Percentiles rank a stretch among this genome's conserved stretches.
phyloP scores from a whole-genome alignment of 805 yeast species.

The Torulaspora quercuum region DNA sequence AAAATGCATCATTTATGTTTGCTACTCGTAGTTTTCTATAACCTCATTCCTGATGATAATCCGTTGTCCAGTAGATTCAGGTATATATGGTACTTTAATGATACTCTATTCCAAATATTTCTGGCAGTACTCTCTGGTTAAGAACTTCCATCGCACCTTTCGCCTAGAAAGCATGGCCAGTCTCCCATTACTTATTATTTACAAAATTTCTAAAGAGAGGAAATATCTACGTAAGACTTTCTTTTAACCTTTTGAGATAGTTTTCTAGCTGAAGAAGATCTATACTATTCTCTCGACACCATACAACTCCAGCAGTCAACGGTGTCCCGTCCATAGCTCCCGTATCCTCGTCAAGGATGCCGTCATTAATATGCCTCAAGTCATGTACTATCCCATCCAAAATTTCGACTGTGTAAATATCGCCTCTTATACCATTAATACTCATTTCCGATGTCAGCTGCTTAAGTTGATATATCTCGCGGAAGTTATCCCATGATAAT shows the following conservation, averaged over 20 bases:
- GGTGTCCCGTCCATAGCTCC: slow-evolving; percentile 5
- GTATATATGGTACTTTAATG: no score
- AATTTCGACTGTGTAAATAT: slow-evolving; percentile 29
- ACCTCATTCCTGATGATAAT: no score
- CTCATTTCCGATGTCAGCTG: slow-evolving; percentile 31
- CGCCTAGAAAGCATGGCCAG: background rate
- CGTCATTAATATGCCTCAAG: slow-evolving; percentile 26
- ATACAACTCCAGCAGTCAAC: slow-evolving; percentile 19
- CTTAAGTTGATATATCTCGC: slow-evolving; percentile 23
- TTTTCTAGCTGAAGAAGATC: slow-evolving; percentile 23
- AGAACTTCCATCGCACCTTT: no score
- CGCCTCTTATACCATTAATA: slow-evolving; percentile 34
- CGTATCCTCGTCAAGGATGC: slow-evolving; percentile 20
- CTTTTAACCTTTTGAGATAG: slow-evolving; percentile 25
- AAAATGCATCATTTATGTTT: no score
- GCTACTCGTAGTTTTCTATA: no score
- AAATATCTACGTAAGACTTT: slow-evolving; percentile 17
- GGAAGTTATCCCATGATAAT: slow-evolving; percentile 32
- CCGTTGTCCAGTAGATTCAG: no score
- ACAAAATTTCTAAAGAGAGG: slow-evolving; percentile 1
- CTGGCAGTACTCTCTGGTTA: no score
- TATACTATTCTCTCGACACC: slow-evolving; percentile 29
- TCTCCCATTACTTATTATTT: background rate
- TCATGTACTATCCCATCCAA: slow-evolving; percentile 23
- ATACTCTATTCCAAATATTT: no score